A percentile compares a stretch with the other conserved stretches of the same genome.
Evolutionary conservation across 495 filamentous ascomycete genomes (phyloP).

Genomic region (Talaromyces trachyspermus): DNA sequence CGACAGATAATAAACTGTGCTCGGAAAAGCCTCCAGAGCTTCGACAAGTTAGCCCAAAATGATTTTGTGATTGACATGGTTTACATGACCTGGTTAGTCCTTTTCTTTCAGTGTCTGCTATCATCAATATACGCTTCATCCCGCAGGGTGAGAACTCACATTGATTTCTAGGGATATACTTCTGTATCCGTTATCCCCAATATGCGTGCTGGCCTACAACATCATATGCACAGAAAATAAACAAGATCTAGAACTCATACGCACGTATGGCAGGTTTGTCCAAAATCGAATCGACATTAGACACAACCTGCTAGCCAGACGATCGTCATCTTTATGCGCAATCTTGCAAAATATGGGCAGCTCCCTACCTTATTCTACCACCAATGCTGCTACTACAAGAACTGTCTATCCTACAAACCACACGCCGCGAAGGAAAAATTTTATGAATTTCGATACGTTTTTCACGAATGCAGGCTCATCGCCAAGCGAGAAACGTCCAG

Average conservation of each 20-base stretch:
- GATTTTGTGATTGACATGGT: background rate
- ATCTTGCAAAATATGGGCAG: background rate
- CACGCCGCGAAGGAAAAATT: constrained; percentile 1
- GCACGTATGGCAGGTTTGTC: background rate
- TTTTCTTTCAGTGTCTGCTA: background rate
- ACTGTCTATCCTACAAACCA: background rate
- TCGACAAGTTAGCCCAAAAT: background rate
- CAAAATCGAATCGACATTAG: background rate
- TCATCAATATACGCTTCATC: background rate
- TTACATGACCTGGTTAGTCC: background rate
- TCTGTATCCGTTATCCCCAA: background rate
- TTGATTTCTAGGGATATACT: background rate
- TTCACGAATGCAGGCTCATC: background rate
- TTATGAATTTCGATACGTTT: constrained; percentile 6
- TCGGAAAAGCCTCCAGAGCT: background rate
- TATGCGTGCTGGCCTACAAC: background rate
- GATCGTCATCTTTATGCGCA: too few species aligned
- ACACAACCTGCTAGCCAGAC: too few species aligned
- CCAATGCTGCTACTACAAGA: background rate
- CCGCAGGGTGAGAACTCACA: background rate
- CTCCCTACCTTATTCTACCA: background rate
- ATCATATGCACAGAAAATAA: background rate
- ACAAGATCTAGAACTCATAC: background rate
- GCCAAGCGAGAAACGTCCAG: background rate
- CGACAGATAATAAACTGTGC: background rate